phyloP scores from a whole-genome alignment of 2,329 filamentous ascomycete species.

The Onygenales sp. region DNA sequence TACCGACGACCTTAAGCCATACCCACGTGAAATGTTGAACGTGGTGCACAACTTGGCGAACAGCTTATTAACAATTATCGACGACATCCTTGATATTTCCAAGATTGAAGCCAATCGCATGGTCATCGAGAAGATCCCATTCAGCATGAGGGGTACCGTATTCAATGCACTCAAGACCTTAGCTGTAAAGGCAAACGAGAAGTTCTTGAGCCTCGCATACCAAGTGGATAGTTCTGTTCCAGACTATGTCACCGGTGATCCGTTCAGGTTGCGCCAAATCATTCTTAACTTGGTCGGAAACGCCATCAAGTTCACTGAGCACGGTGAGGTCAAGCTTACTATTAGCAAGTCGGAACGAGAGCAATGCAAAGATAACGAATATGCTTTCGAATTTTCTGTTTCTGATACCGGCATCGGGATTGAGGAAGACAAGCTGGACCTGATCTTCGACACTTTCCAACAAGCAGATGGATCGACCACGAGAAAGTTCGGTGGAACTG shows the following conservation, averaged over 20 bases:
- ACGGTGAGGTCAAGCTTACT: constrained; percentile 90
- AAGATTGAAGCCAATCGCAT: constrained; percentile 91
- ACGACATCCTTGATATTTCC: constrained; percentile 61
- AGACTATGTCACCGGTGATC: constrained; percentile 91
- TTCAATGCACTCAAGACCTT: constrained; percentile 96
- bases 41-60: constrained; percentile 96
- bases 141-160: constrained; percentile 85
- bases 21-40: constrained; percentile 96
- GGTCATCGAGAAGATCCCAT: constrained; percentile 97
- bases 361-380: constrained; percentile 62
- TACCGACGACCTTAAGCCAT: constrained; percentile 86
- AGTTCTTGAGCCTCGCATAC: constrained; percentile 85
- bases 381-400: constrained; percentile 91
- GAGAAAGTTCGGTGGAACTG: constrained; percentile 89
- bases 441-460: constrained; percentile 98
- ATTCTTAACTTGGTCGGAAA: constrained; percentile 96
- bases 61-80: constrained; percentile 92
- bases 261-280: constrained; percentile 91
- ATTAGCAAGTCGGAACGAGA: constrained; percentile 62
- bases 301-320: constrained; percentile 97
- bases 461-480: constrained; percentile 97
- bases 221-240: constrained; percentile 88
- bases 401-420: constrained; percentile 96
- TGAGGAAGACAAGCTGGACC: constrained; percentile 83
- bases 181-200: constrained; percentile 95